A percentile compares a stretch with the other conserved stretches of the same genome.
These are phyloP conservation scores for Vigna angularis DNA, from an alignment of 306 rosid species.

Conservation along the genomic window DNA sequence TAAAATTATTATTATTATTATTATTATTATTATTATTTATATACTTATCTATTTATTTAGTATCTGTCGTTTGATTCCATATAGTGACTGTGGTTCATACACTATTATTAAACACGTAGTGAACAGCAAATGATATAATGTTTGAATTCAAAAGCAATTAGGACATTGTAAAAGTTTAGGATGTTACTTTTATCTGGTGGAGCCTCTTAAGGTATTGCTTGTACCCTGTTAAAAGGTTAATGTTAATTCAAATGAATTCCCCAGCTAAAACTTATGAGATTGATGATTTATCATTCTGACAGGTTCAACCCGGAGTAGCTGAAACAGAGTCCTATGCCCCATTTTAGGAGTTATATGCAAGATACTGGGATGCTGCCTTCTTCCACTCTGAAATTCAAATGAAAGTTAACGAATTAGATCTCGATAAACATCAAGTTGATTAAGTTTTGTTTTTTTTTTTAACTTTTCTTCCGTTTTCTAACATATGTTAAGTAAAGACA, in stretches of 20 bases:
- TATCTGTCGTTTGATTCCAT: neutral
- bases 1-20: neutral
- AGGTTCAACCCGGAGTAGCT: slow-evolving; percentile 40
- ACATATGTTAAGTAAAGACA: no score
- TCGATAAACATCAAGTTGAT: slow-evolving; percentile 13
- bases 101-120: neutral
- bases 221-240: neutral
- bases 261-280: slow-evolving; percentile 27
- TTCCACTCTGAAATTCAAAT: slow-evolving; percentile 25
- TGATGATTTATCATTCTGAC: slow-evolving; percentile 36
- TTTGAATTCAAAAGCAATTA: slow-evolving; percentile 29
- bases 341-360: slow-evolving; percentile 32
- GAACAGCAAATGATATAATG: neutral
- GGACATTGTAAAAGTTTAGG: neutral
- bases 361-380: slow-evolving; percentile 17
- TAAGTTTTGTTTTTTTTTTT: neutral
- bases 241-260: slow-evolving; percentile 21
- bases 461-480: no score
- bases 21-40: neutral
- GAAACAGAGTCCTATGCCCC: slow-evolving; percentile 23
- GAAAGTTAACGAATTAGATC: slow-evolving; percentile 26
- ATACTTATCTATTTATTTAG: neutral
- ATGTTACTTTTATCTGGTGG: slow-evolving; percentile 32
- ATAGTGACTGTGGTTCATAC: neutral
- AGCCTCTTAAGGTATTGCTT: slow-evolving; percentile 4